Conservation (phyloP, 31 red algal genomes). For the Asparagopsis taxiformis region DNA sequence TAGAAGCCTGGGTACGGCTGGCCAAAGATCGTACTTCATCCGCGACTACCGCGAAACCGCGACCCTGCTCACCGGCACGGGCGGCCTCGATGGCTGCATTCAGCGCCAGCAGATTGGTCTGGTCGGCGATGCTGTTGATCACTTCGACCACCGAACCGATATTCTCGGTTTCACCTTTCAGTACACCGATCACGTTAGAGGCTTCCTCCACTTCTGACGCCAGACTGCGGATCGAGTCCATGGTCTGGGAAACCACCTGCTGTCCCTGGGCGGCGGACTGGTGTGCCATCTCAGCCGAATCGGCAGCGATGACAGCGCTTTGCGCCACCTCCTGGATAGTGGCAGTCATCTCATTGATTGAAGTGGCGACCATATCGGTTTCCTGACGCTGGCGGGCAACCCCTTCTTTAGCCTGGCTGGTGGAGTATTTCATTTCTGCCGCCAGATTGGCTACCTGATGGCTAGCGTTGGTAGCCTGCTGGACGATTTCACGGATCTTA, state of each 20-base stretch:
- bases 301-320: background rate
- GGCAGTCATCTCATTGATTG: background rate
- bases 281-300: background rate
- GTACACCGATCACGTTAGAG: background rate
- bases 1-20: background rate
- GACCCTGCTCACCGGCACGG: background rate
- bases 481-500: background rate
- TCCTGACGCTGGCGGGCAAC: background rate
- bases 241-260: background rate
- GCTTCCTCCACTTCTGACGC: background rate
- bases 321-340: background rate
- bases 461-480: background rate
- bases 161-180: background rate
- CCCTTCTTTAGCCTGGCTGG: background rate
- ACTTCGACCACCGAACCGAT: background rate
- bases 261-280: background rate
- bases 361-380: background rate
- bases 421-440: background rate
- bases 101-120: slow-evolving; percentile 6
- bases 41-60: slow-evolving; percentile 5
- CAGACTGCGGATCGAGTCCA: background rate
- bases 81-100: slow-evolving; percentile 9
- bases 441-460: background rate
- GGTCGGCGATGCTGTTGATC: background rate
- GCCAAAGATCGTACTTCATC: background rate